Evolutionary conservation across 1,284 basidiomycete species (phyloP).

Genomic region (Trametes hirsuta): DNA sequence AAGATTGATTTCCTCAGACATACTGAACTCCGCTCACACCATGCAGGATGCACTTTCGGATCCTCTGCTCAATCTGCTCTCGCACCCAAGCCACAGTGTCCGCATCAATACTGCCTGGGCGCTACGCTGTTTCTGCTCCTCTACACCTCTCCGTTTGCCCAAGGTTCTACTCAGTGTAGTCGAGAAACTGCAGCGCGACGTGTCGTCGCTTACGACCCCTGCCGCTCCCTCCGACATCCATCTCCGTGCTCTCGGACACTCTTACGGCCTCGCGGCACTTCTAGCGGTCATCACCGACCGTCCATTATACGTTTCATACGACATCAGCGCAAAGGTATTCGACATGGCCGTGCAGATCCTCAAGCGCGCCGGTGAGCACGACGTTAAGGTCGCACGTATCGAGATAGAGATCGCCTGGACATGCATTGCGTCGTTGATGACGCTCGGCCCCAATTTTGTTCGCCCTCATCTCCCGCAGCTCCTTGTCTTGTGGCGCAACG

Average conservation of each 20-base stretch:
- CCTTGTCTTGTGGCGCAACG: constrained; percentile 95
- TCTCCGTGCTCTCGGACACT: constrained; percentile 80
- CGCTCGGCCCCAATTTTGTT: constrained; percentile 92
- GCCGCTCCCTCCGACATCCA: constrained; percentile 76
- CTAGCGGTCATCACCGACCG: constrained; percentile 86
- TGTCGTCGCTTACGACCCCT: constrained; percentile 69
- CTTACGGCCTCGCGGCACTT: constrained; percentile 87
- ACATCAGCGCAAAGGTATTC: constrained; percentile 88
- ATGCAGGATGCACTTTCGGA: constrained; percentile 82
- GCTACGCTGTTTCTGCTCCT: constrained; percentile 87
- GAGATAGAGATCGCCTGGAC: constrained; percentile 98
- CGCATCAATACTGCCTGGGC: constrained; percentile 88
- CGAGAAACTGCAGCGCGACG: constrained; percentile 84
- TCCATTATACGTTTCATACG: constrained; percentile 94
- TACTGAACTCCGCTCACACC: not conserved
- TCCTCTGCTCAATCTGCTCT: constrained; percentile 82
- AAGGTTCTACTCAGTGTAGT: constrained; percentile 76
- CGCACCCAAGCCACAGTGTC: constrained; percentile 87
- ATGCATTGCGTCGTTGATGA: constrained; percentile 88
- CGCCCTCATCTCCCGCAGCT: constrained; percentile 91
- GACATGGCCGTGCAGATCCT: constrained; percentile 90
- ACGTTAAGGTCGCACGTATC: constrained; percentile 78
- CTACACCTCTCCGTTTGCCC: constrained; percentile 84
- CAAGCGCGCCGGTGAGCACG: constrained; percentile 90
- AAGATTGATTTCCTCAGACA: not conserved